A percentile compares a stretch with the other conserved stretches of the same genome.
Conservation (phyloP, 108 stramenopile species). For the Stephanodiscus triporus region DNA sequence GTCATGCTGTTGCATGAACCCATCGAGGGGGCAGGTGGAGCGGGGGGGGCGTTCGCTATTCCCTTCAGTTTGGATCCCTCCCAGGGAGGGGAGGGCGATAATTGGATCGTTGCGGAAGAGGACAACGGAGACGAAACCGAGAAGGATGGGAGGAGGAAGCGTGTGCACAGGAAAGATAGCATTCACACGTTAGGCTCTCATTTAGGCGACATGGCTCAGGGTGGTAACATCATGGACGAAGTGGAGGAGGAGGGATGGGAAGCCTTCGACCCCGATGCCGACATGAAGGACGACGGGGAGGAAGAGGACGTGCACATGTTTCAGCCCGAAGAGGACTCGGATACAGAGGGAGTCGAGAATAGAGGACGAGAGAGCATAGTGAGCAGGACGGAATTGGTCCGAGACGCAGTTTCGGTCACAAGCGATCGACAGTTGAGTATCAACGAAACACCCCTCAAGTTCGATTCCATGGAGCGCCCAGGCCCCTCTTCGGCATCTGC, state of each 20-base stretch:
- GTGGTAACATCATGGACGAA: slow-evolving; percentile 28
- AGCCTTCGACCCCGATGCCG: slow-evolving; percentile 86
- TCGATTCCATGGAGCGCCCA: slow-evolving; percentile 21
- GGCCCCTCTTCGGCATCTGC: slow-evolving; percentile 30
- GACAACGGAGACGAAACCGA: slow-evolving; percentile 27
- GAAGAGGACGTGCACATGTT: slow-evolving; percentile 49
- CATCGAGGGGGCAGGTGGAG: slow-evolving; percentile 19
- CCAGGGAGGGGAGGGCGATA: slow-evolving; percentile 52
- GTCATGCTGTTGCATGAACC: slow-evolving; percentile 42
- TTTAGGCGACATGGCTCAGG: slow-evolving; percentile 14
- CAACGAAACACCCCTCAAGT: slow-evolving; percentile 43
- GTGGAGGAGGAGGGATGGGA: slow-evolving; percentile 81
- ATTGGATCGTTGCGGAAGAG: slow-evolving; percentile 76
- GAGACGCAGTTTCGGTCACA: slow-evolving; percentile 58
- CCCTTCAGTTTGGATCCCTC: slow-evolving; percentile 14
- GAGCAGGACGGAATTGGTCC: slow-evolving; percentile 81
- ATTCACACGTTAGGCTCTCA: slow-evolving; percentile 27
- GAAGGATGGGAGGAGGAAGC: slow-evolving; percentile 21
- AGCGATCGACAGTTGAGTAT: slow-evolving; percentile 48
- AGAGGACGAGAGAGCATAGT: slow-evolving; percentile 52
- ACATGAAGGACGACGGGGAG: slow-evolving; percentile 60
- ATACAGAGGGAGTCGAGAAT: slow-evolving; percentile 20
- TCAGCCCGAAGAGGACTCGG: slow-evolving; percentile 50
- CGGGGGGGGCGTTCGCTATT: slow-evolving; percentile 38
- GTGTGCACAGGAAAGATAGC: slow-evolving; percentile 3